phyloP scores from a whole-genome alignment of 2,329 filamentous ascomycete genomes.

The Beauveria sp. region DNA sequence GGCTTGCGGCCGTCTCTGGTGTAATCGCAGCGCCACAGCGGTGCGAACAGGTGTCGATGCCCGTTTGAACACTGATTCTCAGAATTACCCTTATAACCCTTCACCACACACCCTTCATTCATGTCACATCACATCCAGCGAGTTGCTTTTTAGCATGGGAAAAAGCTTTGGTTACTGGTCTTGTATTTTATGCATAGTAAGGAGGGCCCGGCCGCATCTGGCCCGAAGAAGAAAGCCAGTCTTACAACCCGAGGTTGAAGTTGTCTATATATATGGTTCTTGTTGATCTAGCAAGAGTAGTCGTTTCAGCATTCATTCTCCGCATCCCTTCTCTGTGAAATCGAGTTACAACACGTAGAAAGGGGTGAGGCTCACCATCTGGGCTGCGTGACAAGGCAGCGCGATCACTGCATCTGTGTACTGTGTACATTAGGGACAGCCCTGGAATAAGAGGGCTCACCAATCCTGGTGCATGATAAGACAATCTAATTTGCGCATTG shows the following conservation, averaged over 20 bases:
- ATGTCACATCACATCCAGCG: constrained; percentile 10
- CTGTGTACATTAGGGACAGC: not conserved
- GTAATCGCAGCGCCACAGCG: not conserved
- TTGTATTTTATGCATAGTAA: not conserved
- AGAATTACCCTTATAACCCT: not conserved
- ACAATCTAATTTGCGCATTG: not conserved
- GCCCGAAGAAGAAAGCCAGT: too few species aligned
- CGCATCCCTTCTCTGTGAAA: too few species aligned
- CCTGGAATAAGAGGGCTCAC: not conserved
- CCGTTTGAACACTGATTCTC: not conserved
- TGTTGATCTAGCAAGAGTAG: not conserved
- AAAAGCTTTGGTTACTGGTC: not conserved
- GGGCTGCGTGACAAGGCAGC: too few species aligned
- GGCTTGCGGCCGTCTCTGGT: not conserved
- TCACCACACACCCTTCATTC: not conserved
- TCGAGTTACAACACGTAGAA: too few species aligned
- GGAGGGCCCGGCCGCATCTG: too few species aligned
- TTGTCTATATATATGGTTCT: not conserved
- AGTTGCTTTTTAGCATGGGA: not conserved
- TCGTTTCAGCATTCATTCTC: not conserved
- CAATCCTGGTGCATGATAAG: not conserved
- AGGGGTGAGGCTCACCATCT: too few species aligned
- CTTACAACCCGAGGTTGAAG: not conserved
- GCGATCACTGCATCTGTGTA: too few species aligned
- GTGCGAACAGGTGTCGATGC: not conserved